Evolutionary conservation across 768 basidiomycete genomes (phyloP).

Genomic region (Lactarius hengduanensis): DNA sequence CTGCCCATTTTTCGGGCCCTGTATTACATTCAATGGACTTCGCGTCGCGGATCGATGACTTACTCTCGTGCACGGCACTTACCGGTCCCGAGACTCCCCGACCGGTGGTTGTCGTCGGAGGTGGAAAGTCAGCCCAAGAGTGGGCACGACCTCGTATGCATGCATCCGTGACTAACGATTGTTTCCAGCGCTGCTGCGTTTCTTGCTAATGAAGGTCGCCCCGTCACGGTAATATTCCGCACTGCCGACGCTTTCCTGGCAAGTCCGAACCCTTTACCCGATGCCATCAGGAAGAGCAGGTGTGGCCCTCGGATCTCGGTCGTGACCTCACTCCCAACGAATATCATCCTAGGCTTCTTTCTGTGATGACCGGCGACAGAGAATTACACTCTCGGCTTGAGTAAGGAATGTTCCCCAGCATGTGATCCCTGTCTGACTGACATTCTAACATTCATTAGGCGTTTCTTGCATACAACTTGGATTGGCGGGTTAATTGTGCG

Average conservation of each 20-base stretch:
- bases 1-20: conserved; percentile 43
- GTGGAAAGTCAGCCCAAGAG: conserved; percentile 70
- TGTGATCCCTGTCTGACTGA: conserved; percentile 24
- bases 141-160: conserved; percentile 25
- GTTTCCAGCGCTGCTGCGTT: conserved; percentile 45
- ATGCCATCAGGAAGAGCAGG: conserved; percentile 60
- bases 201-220: conserved; percentile 48
- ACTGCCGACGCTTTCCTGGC: conserved; percentile 53
- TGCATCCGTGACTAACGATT: not conserved
- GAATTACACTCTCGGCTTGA: conserved; percentile 51
- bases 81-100: conserved; percentile 18
- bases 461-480: conserved; percentile 60
- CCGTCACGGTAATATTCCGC: conserved; percentile 52
- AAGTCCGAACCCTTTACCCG: conserved; percentile 46
- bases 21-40: conserved; percentile 57
- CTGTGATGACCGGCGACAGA: conserved; percentile 48
- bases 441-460: conserved; percentile 30
- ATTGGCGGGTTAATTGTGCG: conserved; percentile 52
- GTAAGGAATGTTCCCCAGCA: conserved; percentile 36
- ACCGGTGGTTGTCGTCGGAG: conserved; percentile 52
- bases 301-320: conserved; percentile 27
- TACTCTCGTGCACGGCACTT: conserved; percentile 37
- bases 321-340: conserved; percentile 1
- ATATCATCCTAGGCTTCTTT: conserved; percentile 42
- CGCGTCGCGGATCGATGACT: conserved; percentile 40